phyloP scores from a whole-genome alignment of 2,329 filamentous ascomycete genomes.

The Amylocarpus encephaloides region DNA sequence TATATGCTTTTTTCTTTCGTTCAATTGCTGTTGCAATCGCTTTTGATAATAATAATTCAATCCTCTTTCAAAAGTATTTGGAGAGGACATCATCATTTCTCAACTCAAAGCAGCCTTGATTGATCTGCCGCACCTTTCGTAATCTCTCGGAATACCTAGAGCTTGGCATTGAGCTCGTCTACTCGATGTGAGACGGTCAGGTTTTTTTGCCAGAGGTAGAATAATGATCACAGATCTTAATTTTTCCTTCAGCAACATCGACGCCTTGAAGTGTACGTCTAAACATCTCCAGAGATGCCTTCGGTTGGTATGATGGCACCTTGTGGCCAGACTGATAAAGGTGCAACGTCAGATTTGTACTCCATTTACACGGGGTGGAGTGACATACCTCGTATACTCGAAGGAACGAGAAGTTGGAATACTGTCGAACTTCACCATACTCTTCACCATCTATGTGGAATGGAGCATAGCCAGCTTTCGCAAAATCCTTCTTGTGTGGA shows the following conservation, averaged over 20 bases:
- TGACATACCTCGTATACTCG: conserved; percentile 23
- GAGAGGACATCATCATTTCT: no score
- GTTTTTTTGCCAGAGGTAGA: conserved; percentile 15
- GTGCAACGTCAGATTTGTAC: neutral
- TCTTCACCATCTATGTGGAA: conserved; percentile 47
- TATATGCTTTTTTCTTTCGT: no score
- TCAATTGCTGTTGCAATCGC: no score
- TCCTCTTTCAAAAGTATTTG: no score
- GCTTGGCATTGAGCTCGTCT: conserved; percentile 17
- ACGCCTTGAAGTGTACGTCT: conserved; percentile 23
- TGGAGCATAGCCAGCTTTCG: conserved; percentile 48
- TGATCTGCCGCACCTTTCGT: no score
- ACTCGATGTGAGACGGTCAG: conserved; percentile 19
- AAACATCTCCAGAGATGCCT: conserved; percentile 26
- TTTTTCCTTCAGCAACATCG: conserved; percentile 39
- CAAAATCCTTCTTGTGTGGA: conserved; percentile 41
- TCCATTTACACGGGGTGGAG: neutral
- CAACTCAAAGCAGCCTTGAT: no score
- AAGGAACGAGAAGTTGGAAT: conserved; percentile 40
- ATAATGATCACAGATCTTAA: conserved; percentile 16
- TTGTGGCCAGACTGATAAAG: conserved; percentile 14
- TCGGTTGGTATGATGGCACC: conserved; percentile 26
- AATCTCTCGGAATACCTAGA: neutral
- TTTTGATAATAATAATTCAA: no score
- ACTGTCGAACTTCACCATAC: conserved; percentile 54